These are phyloP conservation scores for Diaporthe sp. DNA, from an alignment of 2,329 filamentous ascomycete species.

Conservation along the genomic window DNA sequence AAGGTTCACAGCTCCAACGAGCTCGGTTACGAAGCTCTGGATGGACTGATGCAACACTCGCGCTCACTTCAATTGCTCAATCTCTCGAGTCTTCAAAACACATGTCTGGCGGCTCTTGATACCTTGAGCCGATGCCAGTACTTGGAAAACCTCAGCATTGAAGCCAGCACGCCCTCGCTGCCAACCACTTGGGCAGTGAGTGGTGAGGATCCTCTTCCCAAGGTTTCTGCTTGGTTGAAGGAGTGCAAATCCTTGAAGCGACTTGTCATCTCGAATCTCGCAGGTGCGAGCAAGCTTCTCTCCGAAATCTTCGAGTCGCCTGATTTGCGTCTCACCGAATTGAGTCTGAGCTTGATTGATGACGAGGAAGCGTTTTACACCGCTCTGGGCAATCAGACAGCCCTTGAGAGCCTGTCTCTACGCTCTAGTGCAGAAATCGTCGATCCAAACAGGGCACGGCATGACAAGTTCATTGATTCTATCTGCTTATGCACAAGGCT, in stretches of 20 bases:
- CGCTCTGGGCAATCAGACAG: conserved; percentile 63
- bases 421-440: conserved; percentile 42
- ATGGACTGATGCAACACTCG: conserved; percentile 63
- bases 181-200: conserved; percentile 43
- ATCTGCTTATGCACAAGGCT: conserved; percentile 66
- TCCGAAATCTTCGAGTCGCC: conserved; percentile 58
- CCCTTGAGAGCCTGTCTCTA: conserved; percentile 53
- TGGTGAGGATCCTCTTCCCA: conserved; percentile 45
- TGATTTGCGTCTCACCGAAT: conserved; percentile 59
- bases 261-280: conserved; percentile 64
- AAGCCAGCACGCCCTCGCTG: conserved; percentile 44
- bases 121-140: conserved; percentile 50
- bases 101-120: conserved; percentile 48
- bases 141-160: conserved; percentile 52
- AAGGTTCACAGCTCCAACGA: conserved; percentile 68
- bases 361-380: conserved; percentile 66
- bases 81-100: conserved; percentile 49
- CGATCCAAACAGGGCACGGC: conserved; percentile 50
- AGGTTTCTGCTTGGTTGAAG: conserved; percentile 50
- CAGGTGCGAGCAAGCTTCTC: conserved; percentile 66
- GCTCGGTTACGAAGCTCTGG: conserved; percentile 67
- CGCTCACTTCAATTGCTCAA: conserved; percentile 51
- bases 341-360: conserved; percentile 63
- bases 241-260: conserved; percentile 61
- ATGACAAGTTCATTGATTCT: conserved; percentile 50